phyloP scores from a whole-genome alignment of 2,329 filamentous ascomycete genomes.

The Hymenoscyphus occultus region DNA sequence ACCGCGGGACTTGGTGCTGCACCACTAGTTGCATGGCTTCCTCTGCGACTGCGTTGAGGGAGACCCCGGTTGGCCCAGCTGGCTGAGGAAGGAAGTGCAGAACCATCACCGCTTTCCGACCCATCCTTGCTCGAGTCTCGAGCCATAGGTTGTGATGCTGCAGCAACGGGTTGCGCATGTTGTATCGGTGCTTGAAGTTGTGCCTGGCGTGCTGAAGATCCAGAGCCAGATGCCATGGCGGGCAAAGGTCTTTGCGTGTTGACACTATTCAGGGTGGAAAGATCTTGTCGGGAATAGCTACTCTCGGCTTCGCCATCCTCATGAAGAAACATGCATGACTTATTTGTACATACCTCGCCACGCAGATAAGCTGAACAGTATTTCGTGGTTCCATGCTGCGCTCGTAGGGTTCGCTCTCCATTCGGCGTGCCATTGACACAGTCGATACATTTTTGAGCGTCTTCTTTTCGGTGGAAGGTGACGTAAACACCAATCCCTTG shows the following conservation, averaged over 20 bases:
- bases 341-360: constrained; percentile 90
- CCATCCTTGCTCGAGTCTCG: constrained; percentile 77
- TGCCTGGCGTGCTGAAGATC: constrained; percentile 53
- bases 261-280: constrained; percentile 91
- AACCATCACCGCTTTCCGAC: constrained; percentile 71
- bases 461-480: constrained; percentile 90
- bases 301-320: constrained; percentile 98
- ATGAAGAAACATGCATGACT: constrained; percentile 96
- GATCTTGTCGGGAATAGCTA: constrained; percentile 89
- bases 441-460: constrained; percentile 84
- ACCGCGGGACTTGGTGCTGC: constrained; percentile 79
- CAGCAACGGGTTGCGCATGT: constrained; percentile 34
- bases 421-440: constrained; percentile 92
- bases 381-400: constrained; percentile 84
- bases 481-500: constrained; percentile 90
- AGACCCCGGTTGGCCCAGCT: constrained; percentile 80
- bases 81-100: constrained; percentile 88
- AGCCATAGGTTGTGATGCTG: constrained; percentile 62
- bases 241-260: constrained; percentile 69
- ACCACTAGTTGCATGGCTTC: constrained; percentile 77
- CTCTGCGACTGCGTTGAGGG: constrained; percentile 63
- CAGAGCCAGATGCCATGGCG: constrained; percentile 49
- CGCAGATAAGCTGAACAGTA: constrained; percentile 97
- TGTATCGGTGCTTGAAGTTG: constrained; percentile 37
- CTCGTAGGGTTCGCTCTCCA: constrained; percentile 79